Evolutionary conservation across 2,329 filamentous ascomycete genomes (phyloP), one percentile per base, ranked within the genome.

Genomic region (Hawksworthiomyces lignivorus): DNA sequence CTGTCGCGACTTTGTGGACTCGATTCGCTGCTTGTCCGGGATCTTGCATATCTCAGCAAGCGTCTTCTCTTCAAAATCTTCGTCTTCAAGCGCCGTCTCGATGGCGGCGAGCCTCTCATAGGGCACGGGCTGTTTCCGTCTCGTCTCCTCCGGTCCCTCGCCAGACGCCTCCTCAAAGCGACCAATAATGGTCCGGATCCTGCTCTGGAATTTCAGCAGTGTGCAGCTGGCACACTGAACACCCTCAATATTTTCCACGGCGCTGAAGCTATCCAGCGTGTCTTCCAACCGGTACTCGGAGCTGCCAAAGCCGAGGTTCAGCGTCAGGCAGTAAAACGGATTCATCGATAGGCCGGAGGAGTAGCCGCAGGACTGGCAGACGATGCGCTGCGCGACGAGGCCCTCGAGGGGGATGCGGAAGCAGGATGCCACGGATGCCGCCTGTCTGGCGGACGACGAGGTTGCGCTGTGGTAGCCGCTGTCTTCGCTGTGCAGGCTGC

Each of bases 211-310:
- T 42, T 74, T 74, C 8, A 89, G 62, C 2, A 96, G 72, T 0
- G 90, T 95, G 62, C 92, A 98, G 54, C 90, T 94, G 14, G 82
- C 77, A 60, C 92, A 98, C 56, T 96, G 84, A 2, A 97, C 89
- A 0, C 87, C 87, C 51, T 87, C 80, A 44, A 98, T 95, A 2
- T 75, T 71, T 57, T 97, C 92, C 8, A 96, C 71, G 11, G 80
- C 76, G 21, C 87, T 92, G 57, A 90, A 95, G 18, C 87, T 80
- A 56, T 94, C 83, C 17, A 98, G 65, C 42, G 87, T 82, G 45
- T 92, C 82, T 44, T 80, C 79, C 0, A 97, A 64, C 47, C 87
- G 76, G 54, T 89, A 86, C 15, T 73, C 67, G 22, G 62, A 57
- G 49, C 70, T 72, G 36, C 73, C 71, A 5, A 72, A 64, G 1